A percentile compares a stretch with the other conserved stretches of the same genome.
These are phyloP conservation scores for Phlebiopsis flavidoalba DNA, from an alignment of 768 basidiomycete species.

Conservation along the genomic window DNA sequence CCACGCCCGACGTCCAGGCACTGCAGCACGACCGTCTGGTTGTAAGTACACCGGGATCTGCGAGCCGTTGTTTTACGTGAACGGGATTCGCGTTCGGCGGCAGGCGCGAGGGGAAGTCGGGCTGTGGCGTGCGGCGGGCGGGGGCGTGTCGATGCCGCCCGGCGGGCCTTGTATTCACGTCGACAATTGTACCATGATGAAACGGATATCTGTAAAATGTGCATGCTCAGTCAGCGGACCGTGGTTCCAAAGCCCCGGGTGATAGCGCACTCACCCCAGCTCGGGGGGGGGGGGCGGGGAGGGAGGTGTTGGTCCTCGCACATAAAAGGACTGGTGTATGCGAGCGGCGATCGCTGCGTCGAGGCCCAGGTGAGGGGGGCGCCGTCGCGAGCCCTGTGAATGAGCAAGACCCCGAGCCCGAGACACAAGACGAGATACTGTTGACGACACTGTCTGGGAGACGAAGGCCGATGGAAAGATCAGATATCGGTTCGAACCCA, in stretches of 20 bases:
- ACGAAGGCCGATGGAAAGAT: slow-evolving; percentile 92
- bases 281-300: slow-evolving; percentile 74
- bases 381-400: slow-evolving; percentile 94
- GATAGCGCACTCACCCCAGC: slow-evolving; percentile 63
- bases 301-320: slow-evolving; percentile 70
- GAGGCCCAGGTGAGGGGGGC: slow-evolving; percentile 36
- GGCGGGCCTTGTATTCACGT: slow-evolving; percentile 83
- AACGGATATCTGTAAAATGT: slow-evolving; percentile 58
- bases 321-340: slow-evolving; percentile 38
- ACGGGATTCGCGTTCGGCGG: slow-evolving; percentile 86
- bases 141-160: slow-evolving; percentile 70
- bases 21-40: slow-evolving; percentile 92
- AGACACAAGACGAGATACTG: slow-evolving; percentile 94
- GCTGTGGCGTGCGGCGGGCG: slow-evolving; percentile 78
- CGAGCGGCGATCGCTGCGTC: too few species aligned
- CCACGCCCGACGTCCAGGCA: slow-evolving; percentile 91
- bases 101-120: slow-evolving; percentile 89
- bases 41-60: slow-evolving; percentile 94
- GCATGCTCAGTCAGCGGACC: slow-evolving; percentile 15
- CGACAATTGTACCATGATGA: slow-evolving; percentile 97
- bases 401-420: slow-evolving; percentile 86
- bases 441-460: slow-evolving; percentile 95
- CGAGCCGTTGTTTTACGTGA: slow-evolving; percentile 75
- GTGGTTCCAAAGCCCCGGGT: slow-evolving; percentile 5
- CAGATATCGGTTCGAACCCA: slow-evolving; percentile 91